Percentiles rank a stretch among this genome's conserved stretches.
Conservation (phyloP, 345 rosid genomes). For the Hypericum androsaemum region DNA sequence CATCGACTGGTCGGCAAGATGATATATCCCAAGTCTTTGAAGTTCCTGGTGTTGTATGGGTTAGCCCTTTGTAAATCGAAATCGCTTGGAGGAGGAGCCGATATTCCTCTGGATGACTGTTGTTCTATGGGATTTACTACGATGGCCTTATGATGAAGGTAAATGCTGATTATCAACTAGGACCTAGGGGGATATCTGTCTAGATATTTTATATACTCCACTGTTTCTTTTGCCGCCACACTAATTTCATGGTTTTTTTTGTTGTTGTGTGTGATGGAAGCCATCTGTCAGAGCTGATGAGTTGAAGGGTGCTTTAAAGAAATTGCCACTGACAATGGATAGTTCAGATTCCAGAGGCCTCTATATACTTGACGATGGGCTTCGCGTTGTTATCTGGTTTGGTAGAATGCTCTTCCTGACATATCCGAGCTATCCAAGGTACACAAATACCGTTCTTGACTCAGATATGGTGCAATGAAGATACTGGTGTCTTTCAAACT, state of each 20-base stretch:
- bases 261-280: slow-evolving; percentile 46
- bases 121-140: slow-evolving; percentile 84
- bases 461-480: too few species aligned
- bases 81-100: slow-evolving; percentile 85
- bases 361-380: slow-evolving; percentile 79
- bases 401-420: slow-evolving; percentile 90
- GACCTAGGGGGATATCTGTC: too few species aligned
- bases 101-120: slow-evolving; percentile 81
- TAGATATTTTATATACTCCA: slow-evolving; percentile 2
- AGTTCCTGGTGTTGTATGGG: slow-evolving; percentile 72
- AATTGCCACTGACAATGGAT: slow-evolving; percentile 65
- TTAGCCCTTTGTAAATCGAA: slow-evolving; percentile 77
- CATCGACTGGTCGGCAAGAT: slow-evolving; percentile 91
- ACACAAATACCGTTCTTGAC: slow-evolving; percentile 6
- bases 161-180: not conserved
- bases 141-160: slow-evolving; percentile 92
- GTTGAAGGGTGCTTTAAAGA: slow-evolving; percentile 28
- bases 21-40: slow-evolving; percentile 88
- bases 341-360: slow-evolving; percentile 94
- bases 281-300: slow-evolving; percentile 41
- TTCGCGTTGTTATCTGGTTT: slow-evolving; percentile 79
- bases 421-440: slow-evolving; percentile 83
- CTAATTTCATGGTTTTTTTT: slow-evolving; percentile 10
- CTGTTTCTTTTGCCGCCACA: not conserved
- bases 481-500: too few species aligned